Evolutionary conservation across 768 basidiomycete genomes (phyloP), one percentile per base, ranked within the genome.

Genomic region (Russula ochroleuca): DNA sequence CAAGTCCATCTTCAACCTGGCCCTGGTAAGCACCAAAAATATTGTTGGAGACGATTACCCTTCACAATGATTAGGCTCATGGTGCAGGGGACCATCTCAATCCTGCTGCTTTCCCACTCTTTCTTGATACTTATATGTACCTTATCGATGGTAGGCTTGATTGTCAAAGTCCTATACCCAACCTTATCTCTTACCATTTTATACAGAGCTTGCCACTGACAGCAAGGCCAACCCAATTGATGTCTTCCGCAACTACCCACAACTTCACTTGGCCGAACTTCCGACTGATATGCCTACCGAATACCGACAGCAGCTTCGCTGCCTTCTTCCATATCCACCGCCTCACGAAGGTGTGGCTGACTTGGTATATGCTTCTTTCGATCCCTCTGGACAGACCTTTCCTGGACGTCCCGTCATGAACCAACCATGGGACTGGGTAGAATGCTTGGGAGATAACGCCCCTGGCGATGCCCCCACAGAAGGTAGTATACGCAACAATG

Each of bases 351-450:
- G 80, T 23, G 84, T 88, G 5, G 72, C 79, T 10, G 79, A 86
- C 64, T 81, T 93, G 37, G 79, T 81, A 3, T 81, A 81, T 52
- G 81, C 83, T 3, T 79, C 85, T 63, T 80, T 79, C 31, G 87
- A 90, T 66, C 50, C 73, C 19, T 75, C 75, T 14, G 87, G 87
- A 0, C 77, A 79, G 19, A 63, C 83, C 5, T 70, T 83, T 3
- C 76, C 78, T 63, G 79, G 81, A 21, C 70, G 75, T 5, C 79
- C 82, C 2, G 86, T 92, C 19, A 77, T 83, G 61, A 89, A 91
- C 73, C 82, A 85, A 37, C 88, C 91, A 4, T 93, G 90, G 90
- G 90, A 93, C 72, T 92, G 90, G 90, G 83, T 86, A 8, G 90
- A 93, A 73, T 83, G 87, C 70, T 70, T 92, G 3, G 89, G 89